Percentiles rank a stretch among this genome's conserved stretches.
Evolutionary conservation across 495 filamentous ascomycete genomes (phyloP).

Genomic region (Xylaria palmicola): DNA sequence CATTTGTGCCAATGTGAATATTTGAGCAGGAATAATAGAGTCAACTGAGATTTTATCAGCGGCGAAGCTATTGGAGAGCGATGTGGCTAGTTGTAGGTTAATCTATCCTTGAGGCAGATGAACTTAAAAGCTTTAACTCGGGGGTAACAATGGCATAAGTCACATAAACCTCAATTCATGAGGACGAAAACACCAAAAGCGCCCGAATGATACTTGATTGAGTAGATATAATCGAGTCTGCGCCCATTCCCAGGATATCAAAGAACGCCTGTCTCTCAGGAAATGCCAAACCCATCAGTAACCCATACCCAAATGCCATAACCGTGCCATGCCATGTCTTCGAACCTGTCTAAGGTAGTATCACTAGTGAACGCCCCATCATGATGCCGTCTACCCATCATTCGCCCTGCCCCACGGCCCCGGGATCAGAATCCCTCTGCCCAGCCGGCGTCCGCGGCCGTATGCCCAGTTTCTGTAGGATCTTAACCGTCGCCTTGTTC

Average conservation of each 20-base stretch:
- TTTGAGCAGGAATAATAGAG: too few species aligned
- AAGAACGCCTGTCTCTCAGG: not conserved
- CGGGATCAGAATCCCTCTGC: constrained; percentile 14
- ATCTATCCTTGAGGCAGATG: not conserved
- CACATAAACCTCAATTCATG: not conserved
- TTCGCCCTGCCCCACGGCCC: not conserved
- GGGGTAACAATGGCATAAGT: not conserved
- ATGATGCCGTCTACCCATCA: not conserved
- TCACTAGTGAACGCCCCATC: not conserved
- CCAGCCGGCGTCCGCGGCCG: constrained; percentile 25
- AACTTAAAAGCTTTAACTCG: too few species aligned
- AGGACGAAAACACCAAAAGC: not conserved
- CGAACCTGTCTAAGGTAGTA: not conserved
- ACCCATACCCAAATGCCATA: not conserved
- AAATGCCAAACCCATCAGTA: not conserved
- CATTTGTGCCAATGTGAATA: too few species aligned
- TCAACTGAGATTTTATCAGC: too few species aligned
- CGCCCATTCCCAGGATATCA: not conserved
- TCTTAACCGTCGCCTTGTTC: constrained; percentile 30
- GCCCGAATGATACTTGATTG: not conserved
- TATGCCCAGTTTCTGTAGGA: constrained; percentile 37
- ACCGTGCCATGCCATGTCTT: not conserved
- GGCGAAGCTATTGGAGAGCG: too few species aligned
- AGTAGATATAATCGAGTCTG: not conserved
- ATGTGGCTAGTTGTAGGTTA: not conserved